A percentile compares a stretch with the other conserved stretches of the same genome.
Conservation (phyloP, 768 basidiomycete species). For the Panus rudis region DNA sequence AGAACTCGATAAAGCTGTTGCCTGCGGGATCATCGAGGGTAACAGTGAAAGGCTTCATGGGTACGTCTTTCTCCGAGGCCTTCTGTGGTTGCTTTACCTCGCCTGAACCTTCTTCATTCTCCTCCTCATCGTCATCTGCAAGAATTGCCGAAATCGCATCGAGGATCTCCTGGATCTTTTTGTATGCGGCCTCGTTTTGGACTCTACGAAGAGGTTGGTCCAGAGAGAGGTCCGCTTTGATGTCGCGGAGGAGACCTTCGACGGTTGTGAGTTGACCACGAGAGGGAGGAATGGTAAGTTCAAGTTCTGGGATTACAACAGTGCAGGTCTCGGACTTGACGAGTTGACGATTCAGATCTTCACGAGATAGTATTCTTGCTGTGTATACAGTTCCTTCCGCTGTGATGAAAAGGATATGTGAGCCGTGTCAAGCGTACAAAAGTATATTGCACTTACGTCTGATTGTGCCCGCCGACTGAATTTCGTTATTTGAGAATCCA, state of each 20-base stretch:
- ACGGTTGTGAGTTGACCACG: conserved; percentile 95
- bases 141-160: conserved; percentile 57
- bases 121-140: conserved; percentile 43
- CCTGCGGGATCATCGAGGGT: conserved; percentile 90
- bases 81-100: conserved; percentile 21
- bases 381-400: conserved; percentile 85
- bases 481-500: conserved; percentile 84
- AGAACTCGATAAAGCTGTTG: conserved; percentile 93
- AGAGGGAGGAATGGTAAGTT: conserved; percentile 83
- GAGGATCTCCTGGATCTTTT: conserved; percentile 72
- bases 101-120: conserved; percentile 38
- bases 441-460: conserved; percentile 49
- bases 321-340: conserved; percentile 84
- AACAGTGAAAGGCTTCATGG: conserved; percentile 72
- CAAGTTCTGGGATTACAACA: conserved; percentile 78
- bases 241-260: conserved; percentile 84
- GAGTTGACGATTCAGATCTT: conserved; percentile 88
- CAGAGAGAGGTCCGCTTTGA: conserved; percentile 67
- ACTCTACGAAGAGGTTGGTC: conserved; percentile 82
- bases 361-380: conserved; percentile 60
- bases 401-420: conserved; percentile 23
- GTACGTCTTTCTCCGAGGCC: conserved; percentile 35
- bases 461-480: conserved; percentile 83
- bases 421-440: background rate
- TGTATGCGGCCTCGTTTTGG: conserved; percentile 65